These are phyloP conservation scores for Tanacetum coccineum DNA, from an alignment of 129 eudicot species.

Conservation along the genomic window DNA sequence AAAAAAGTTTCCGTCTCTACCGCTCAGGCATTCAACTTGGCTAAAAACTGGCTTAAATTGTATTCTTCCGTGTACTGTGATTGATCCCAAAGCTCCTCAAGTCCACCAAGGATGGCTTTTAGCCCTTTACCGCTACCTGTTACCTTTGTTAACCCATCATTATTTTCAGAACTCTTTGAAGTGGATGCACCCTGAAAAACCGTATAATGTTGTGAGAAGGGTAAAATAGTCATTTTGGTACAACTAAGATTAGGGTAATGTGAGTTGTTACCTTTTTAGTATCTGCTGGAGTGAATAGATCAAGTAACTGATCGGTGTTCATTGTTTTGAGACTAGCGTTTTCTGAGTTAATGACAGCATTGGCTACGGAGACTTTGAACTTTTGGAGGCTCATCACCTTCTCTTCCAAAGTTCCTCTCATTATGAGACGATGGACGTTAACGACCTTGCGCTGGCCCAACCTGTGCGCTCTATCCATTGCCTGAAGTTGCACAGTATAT, in stretches of 20 bases:
- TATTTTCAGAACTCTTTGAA: slow-evolving; percentile 53
- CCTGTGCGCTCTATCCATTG: slow-evolving; percentile 99
- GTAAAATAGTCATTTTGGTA: slow-evolving; percentile 7
- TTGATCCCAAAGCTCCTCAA: slow-evolving; percentile 99
- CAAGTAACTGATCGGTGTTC: slow-evolving; percentile 98
- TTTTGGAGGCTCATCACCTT: slow-evolving; percentile 96
- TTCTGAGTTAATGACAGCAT: slow-evolving; percentile 90
- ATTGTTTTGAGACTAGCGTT: slow-evolving; percentile 96
- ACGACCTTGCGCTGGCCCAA: slow-evolving; percentile 95
- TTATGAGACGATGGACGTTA: slow-evolving; percentile 93
- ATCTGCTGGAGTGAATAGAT: slow-evolving; percentile 85
- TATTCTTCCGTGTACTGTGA: slow-evolving; percentile 98
- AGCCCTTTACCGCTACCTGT: slow-evolving; percentile 79
- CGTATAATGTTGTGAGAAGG: slow-evolving; percentile 10
- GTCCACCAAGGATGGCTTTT: slow-evolving; percentile 85
- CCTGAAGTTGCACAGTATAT: slow-evolving; percentile 38
- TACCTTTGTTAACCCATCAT: slow-evolving; percentile 48
- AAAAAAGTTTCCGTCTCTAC: slow-evolving; percentile 17
- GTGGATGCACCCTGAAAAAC: slow-evolving; percentile 49
- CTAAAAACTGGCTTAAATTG: slow-evolving; percentile 75
- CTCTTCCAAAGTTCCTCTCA: slow-evolving; percentile 99
- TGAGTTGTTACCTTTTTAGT: slow-evolving; percentile 55
- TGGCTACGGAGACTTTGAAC: slow-evolving; percentile 92
- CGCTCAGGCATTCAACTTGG: slow-evolving; percentile 78
- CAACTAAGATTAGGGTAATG: not conserved